Conservation (phyloP, 192 early-diverging fungal species). For the Rhizophagus prolifer region DNA sequence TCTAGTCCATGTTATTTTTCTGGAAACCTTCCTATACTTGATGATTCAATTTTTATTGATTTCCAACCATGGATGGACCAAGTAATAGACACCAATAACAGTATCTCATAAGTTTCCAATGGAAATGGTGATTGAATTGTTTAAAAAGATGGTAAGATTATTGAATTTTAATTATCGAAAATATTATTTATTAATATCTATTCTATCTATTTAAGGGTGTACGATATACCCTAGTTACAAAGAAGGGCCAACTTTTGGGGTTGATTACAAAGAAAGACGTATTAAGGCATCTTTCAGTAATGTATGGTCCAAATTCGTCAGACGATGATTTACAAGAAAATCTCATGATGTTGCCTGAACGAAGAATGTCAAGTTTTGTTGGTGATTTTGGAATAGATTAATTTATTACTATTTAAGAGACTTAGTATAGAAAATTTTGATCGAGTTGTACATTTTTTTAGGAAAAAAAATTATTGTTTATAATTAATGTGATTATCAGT, state of each 20-base stretch:
- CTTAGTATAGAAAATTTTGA: background rate
- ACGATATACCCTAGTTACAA: conserved; percentile 59
- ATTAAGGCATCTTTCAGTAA: conserved; percentile 47
- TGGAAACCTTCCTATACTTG: conserved; percentile 36
- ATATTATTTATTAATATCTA: background rate
- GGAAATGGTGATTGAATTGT: conserved; percentile 65
- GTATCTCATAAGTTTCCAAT: conserved; percentile 61
- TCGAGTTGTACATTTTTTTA: too few species aligned
- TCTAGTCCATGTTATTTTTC: conserved; percentile 36
- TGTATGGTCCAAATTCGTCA: conserved; percentile 31
- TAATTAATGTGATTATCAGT: too few species aligned
- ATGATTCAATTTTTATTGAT: conserved; percentile 49
- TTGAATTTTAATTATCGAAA: background rate
- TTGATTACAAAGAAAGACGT: conserved; percentile 76
- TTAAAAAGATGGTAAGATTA: conserved; percentile 54
- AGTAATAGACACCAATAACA: conserved; percentile 57
- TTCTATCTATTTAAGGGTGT: conserved; percentile 42
- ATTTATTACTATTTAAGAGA: background rate
- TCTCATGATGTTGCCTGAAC: conserved; percentile 21
- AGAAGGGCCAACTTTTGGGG: conserved; percentile 59
- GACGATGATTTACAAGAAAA: conserved; percentile 23
- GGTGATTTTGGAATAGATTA: conserved; percentile 14
- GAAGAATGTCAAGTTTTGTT: conserved; percentile 20
- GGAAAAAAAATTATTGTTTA: too few species aligned
- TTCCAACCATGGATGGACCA: conserved; percentile 69